These are phyloP conservation scores for Fusarium newnesense DNA, from an alignment of 2,329 filamentous ascomycete genomes.

Conservation along the genomic window DNA sequence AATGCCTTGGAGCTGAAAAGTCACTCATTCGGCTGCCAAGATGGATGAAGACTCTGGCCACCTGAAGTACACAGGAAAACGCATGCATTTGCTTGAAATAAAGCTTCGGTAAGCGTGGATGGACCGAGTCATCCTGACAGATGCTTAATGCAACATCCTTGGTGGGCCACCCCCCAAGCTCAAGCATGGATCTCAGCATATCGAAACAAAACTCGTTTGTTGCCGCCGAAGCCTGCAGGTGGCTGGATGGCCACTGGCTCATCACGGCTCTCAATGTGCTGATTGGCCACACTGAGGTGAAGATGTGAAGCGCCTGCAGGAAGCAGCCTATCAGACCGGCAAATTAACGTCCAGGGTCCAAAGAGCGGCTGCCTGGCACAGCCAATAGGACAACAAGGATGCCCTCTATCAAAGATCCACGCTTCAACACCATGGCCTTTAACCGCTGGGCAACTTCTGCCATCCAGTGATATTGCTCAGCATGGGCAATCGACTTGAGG, in stretches of 20 bases:
- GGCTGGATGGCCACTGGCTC: slow-evolving; percentile 49
- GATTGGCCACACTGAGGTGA: slow-evolving; percentile 52
- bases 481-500: slow-evolving; percentile 15
- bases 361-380: slow-evolving; percentile 18
- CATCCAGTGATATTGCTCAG: slow-evolving; percentile 27
- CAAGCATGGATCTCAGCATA: slow-evolving; percentile 16
- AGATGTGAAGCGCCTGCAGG: slow-evolving; percentile 37
- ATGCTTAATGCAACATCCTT: slow-evolving; percentile 18
- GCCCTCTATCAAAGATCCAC: slow-evolving; percentile 35
- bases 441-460: slow-evolving; percentile 28
- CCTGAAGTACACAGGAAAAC: background rate
- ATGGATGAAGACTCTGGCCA: background rate
- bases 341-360: slow-evolving; percentile 31
- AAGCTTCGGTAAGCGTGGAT: slow-evolving; percentile 1
- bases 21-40: slow-evolving; percentile 23
- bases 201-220: slow-evolving; percentile 50
- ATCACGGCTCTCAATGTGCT: slow-evolving; percentile 46
- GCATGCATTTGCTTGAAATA: background rate
- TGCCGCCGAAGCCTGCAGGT: slow-evolving; percentile 59
- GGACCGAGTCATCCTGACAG: background rate
- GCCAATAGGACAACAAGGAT: slow-evolving; percentile 35
- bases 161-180: slow-evolving; percentile 9
- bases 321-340: slow-evolving; percentile 40
- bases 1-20: slow-evolving; percentile 9
- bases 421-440: slow-evolving; percentile 34